phyloP scores from a whole-genome alignment of 2,329 filamentous ascomycete genomes.

The Fonsecaea pedrosoi region DNA sequence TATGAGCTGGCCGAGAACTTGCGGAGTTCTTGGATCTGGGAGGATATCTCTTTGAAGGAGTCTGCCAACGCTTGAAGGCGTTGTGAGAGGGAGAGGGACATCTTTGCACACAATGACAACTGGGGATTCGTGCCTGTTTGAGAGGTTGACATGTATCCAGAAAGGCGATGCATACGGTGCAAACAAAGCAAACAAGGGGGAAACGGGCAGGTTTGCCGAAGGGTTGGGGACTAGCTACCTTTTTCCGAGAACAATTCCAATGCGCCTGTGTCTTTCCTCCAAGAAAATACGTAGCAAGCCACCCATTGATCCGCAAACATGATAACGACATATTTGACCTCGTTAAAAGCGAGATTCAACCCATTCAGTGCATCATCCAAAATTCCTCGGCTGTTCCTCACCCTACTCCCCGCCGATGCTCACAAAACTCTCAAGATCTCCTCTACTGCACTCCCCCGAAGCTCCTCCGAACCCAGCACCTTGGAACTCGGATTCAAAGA shows the following conservation, averaged over 20 bases:
- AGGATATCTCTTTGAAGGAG: conserved; percentile 59
- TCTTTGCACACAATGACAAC: conserved; percentile 33
- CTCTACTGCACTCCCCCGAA: conserved; percentile 74
- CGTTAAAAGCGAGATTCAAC: conserved; percentile 87
- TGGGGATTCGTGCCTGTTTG: neutral
- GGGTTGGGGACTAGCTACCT: neutral
- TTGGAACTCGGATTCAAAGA: conserved; percentile 91
- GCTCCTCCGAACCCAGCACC: conserved; percentile 66
- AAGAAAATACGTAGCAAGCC: neutral
- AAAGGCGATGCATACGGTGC: conserved; percentile 19
- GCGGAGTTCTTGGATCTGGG: conserved; percentile 63
- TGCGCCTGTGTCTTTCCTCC: neutral
- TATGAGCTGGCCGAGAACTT: conserved; percentile 68
- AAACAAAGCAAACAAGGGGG: conserved; percentile 25
- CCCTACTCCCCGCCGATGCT: conserved; percentile 79
- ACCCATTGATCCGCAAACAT: conserved; percentile 24
- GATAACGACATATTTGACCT: conserved; percentile 59
- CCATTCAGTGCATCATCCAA: conserved; percentile 82
- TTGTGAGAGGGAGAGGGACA: conserved; percentile 54
- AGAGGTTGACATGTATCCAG: neutral
- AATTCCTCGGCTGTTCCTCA: conserved; percentile 86
- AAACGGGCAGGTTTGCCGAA: conserved; percentile 5
- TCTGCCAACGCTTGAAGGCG: conserved; percentile 61
- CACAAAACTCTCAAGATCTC: conserved; percentile 77
- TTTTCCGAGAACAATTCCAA: neutral